Evolutionary conservation across 1,284 basidiomycete species (phyloP).

Genomic region (Ustilago hordei): DNA sequence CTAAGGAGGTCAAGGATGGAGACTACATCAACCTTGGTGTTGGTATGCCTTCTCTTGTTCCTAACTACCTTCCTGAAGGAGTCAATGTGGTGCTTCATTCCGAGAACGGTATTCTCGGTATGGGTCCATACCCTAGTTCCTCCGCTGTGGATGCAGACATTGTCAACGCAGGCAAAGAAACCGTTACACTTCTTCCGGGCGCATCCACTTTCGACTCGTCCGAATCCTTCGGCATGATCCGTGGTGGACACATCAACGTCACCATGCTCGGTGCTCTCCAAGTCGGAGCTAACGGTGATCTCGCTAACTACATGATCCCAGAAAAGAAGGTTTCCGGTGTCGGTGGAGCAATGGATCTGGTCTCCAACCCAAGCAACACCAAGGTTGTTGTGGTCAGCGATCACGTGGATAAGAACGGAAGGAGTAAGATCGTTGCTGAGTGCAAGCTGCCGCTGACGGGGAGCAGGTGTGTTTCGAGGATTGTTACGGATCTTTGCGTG

Average conservation of each 20-base stretch:
- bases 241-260: conserved; percentile 91
- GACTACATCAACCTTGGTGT: conserved; percentile 67
- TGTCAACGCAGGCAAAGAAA: conserved; percentile 88
- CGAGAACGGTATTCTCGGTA: conserved; percentile 67
- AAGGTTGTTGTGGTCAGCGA: conserved; percentile 83
- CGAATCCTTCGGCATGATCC: conserved; percentile 95
- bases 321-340: conserved; percentile 83
- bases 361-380: conserved; percentile 53
- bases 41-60: conserved; percentile 66
- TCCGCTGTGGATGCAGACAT: conserved; percentile 67
- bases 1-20: conserved; percentile 63
- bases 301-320: conserved; percentile 98
- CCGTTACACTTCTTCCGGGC: conserved; percentile 81
- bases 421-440: conserved; percentile 84
- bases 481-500: conserved; percentile 89
- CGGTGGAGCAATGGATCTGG: conserved; percentile 90
- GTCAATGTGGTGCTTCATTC: conserved; percentile 63
- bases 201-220: conserved; percentile 91
- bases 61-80: conserved; percentile 62
- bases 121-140: conserved; percentile 64
- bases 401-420: conserved; percentile 88
- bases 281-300: conserved; percentile 91
- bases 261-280: conserved; percentile 93
- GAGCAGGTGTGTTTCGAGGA: conserved; percentile 83
- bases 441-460: conserved; percentile 90